Evolutionary conservation across 2,329 filamentous ascomycete species (phyloP), one percentile per base, ranked within the genome.

Genomic region (Fusarium sp.): DNA sequence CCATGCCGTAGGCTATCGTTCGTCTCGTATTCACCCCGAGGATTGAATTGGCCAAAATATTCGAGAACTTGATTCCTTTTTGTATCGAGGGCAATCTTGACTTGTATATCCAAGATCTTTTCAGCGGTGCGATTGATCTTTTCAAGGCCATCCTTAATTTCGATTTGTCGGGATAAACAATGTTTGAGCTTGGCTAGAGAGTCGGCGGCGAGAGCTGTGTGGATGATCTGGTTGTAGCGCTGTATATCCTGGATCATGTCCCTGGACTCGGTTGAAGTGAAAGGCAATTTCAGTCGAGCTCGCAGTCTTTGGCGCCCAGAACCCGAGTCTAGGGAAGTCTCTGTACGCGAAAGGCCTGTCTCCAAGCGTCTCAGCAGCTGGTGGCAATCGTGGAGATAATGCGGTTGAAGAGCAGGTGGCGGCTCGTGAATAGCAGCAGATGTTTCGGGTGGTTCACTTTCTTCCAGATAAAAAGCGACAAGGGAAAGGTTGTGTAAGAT

Each of bases 401-500:
- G 35, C 10, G 44, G 35, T 9, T 52, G 35, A 24, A 60, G 35
- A n/a, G 13, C 8, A 31, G 28, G 28, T 9, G 28, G 28, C 28
- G 28, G 28, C 28, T 31, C 28, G 28, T 31, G 28, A 31, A 31
- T 3, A 31, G 28, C 12, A 12, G 28, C 13, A 26, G 5, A 10
- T 33, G 26, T 2, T 17, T 24, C 17, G n/a, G 14, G 9, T 14
- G 17, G 5, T 26, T 22, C 24, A 1, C 7, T 18, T 5, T 41
- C 33, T 26, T 74, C 73, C 2, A 74, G n/a, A 11, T 56, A 35
- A 4, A 63, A 63, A 7, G 64, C 56, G n/a, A 66, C 36, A 9
- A 63, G 9, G 0, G 39, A 54, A 1, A 74, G 14, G 18, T 51
- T 45, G 31, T 61, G 56, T 5, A 75, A 31, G 4, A 72, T 7